A percentile compares a stretch with the other conserved stretches of the same genome.
Conservation (phyloP, 2,329 filamentous ascomycete species). For the Penicillium psychrosexuale region DNA sequence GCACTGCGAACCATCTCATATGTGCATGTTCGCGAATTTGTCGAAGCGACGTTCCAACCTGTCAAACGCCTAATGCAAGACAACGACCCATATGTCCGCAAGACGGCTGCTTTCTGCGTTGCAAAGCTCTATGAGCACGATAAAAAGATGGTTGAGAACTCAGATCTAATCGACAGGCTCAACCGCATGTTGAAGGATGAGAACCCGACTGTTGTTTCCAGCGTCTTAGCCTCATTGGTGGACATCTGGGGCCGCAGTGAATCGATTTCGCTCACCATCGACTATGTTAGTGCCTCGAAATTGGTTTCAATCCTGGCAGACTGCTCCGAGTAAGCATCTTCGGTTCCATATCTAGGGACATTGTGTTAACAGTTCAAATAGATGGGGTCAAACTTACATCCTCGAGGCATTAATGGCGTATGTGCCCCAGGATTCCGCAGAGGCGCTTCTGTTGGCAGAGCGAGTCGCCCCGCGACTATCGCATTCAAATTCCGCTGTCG, state of each 20-base stretch:
- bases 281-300: constrained; percentile 96
- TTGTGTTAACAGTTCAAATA: constrained; percentile 37
- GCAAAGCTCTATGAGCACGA: constrained; percentile 98
- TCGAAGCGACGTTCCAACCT: constrained; percentile 81
- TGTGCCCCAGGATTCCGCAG: constrained; percentile 83
- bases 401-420: constrained; percentile 97
- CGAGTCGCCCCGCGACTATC: constrained; percentile 92
- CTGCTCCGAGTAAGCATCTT: constrained; percentile 78
- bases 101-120: constrained; percentile 93
- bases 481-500: constrained; percentile 94
- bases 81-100: constrained; percentile 90
- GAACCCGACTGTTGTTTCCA: constrained; percentile 95
- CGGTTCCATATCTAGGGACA: background rate
- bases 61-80: constrained; percentile 82
- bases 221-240: constrained; percentile 83
- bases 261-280: constrained; percentile 95
- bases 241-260: constrained; percentile 99
- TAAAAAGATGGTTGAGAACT: constrained; percentile 79
- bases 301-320: constrained; percentile 95
- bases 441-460: constrained; percentile 86
- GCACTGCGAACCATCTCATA: constrained; percentile 95
- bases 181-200: constrained; percentile 90
- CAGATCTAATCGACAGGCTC: constrained; percentile 85
- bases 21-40: constrained; percentile 92
- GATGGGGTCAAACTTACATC: constrained; percentile 99